phyloP scores from a whole-genome alignment of 176 grass and related monocot species.

The Bonia amplexicaulis region DNA sequence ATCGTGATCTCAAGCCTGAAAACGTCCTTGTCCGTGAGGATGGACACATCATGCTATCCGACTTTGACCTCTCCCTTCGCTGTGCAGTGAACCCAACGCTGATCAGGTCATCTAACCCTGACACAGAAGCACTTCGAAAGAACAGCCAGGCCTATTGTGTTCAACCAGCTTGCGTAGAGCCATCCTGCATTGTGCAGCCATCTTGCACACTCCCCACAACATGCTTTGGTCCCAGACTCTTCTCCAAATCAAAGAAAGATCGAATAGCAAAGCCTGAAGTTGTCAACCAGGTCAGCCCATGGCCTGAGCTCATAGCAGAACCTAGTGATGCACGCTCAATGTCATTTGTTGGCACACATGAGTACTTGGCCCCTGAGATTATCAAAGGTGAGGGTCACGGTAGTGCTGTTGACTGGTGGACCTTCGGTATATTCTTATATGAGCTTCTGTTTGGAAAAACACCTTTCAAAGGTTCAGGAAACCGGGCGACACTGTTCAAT shows the following conservation, averaged over 20 bases:
- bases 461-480: conserved; percentile 84
- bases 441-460: conserved; percentile 94
- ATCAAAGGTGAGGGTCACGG: conserved; percentile 93
- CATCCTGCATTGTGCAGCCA: conserved; percentile 67
- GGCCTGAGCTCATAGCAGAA: conserved; percentile 86
- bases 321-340: conserved; percentile 81
- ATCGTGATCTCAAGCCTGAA: conserved; percentile 88
- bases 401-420: conserved; percentile 97
- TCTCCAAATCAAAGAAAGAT: conserved; percentile 80
- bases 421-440: conserved; percentile 83
- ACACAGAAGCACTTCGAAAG: conserved; percentile 42
- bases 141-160: conserved; percentile 46
- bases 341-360: conserved; percentile 91
- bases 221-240: conserved; percentile 74
- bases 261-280: conserved; percentile 66
- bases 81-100: conserved; percentile 67
- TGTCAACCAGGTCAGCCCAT: conserved; percentile 75
- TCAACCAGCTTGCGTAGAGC: conserved; percentile 57
- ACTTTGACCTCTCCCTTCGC: conserved; percentile 69
- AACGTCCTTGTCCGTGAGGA: conserved; percentile 86
- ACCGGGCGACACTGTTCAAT: conserved; percentile 76
- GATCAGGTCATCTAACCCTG: conserved; percentile 57
- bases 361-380: conserved; percentile 90
- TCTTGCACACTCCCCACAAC: conserved; percentile 61
- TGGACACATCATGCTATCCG: conserved; percentile 93